Conservation (phyloP, 768 basidiomycete species). For the Daedaleopsis sinensis region DNA sequence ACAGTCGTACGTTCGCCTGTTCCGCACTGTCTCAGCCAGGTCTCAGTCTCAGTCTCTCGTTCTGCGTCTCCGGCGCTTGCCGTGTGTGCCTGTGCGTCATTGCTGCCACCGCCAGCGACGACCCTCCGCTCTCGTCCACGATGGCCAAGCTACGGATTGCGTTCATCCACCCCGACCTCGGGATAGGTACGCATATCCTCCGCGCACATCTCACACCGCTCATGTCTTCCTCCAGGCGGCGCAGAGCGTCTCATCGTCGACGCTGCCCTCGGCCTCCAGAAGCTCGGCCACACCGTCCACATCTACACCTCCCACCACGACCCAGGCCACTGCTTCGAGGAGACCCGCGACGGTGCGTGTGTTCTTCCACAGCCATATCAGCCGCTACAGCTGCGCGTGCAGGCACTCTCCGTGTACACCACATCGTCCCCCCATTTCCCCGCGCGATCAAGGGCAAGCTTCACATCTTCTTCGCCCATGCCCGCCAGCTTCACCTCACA, state of each 20-base stretch:
- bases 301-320: conserved; percentile 96
- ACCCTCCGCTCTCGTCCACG: too few species aligned
- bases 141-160: conserved; percentile 53
- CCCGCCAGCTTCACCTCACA: conserved; percentile 84
- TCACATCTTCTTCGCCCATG: conserved; percentile 88
- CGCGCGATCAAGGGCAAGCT: conserved; percentile 78
- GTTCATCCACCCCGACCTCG: conserved; percentile 92
- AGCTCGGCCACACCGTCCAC: conserved; percentile 80
- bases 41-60: too few species aligned
- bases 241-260: conserved; percentile 96
- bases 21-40: too few species aligned
- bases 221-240: conserved; percentile 60
- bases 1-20: too few species aligned
- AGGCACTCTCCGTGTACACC: conserved; percentile 83
- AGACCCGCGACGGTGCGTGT: conserved; percentile 82
- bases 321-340: conserved; percentile 85
- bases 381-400: not conserved
- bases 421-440: conserved; percentile 77
- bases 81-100: too few species aligned
- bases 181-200: conserved; percentile 64
- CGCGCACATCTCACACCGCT: not conserved
- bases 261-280: conserved; percentile 87
- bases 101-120: too few species aligned
- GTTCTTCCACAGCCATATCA: not conserved
- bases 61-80: too few species aligned